These are phyloP conservation scores for Fonsecaea monophora DNA, from an alignment of 2,329 filamentous ascomycete genomes.

Conservation along the genomic window DNA sequence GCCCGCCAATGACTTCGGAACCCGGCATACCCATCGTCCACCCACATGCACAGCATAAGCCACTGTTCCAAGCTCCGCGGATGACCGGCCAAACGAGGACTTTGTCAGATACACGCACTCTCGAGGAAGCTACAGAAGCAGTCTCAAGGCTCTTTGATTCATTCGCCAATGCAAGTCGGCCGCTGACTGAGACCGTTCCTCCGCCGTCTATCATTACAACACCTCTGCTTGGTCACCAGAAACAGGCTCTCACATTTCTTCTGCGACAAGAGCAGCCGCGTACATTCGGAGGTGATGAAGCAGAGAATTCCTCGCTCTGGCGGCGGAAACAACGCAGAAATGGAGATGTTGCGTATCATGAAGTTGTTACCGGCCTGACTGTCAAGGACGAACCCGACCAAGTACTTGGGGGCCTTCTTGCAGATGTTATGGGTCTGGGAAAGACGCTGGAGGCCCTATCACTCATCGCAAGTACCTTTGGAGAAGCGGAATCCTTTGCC, in stretches of 20 bases:
- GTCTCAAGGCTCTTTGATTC: constrained; percentile 88
- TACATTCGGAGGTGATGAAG: constrained; percentile 64
- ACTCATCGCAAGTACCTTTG: constrained; percentile 71
- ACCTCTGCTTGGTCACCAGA: constrained; percentile 81
- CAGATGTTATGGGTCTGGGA: constrained; percentile 88
- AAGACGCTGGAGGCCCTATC: constrained; percentile 87
- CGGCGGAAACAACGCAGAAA: constrained; percentile 64
- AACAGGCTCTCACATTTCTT: constrained; percentile 89
- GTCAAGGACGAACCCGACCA: constrained; percentile 67
- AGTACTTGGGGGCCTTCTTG: constrained; percentile 75
- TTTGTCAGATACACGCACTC: constrained; percentile 64
- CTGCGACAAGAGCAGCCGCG: constrained; percentile 73
- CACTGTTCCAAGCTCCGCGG: constrained; percentile 46
- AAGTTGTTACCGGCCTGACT: constrained; percentile 81
- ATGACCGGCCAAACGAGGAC: constrained; percentile 37
- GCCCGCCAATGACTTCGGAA: constrained; percentile 70
- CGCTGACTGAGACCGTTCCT: constrained; percentile 76
- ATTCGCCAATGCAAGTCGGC: constrained; percentile 71
- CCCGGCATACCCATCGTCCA: constrained; percentile 75
- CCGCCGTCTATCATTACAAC: constrained; percentile 65
- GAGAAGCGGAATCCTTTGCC: constrained; percentile 69
- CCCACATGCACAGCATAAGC: constrained; percentile 68
- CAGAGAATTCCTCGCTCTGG: constrained; percentile 78
- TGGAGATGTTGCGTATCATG: constrained; percentile 71
- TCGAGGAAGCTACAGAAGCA: constrained; percentile 85